A percentile compares a stretch with the other conserved stretches of the same genome.
These are phyloP conservation scores for Cladophialophora psammophila DNA, from an alignment of 2,329 filamentous ascomycete genomes.

Conservation along the genomic window DNA sequence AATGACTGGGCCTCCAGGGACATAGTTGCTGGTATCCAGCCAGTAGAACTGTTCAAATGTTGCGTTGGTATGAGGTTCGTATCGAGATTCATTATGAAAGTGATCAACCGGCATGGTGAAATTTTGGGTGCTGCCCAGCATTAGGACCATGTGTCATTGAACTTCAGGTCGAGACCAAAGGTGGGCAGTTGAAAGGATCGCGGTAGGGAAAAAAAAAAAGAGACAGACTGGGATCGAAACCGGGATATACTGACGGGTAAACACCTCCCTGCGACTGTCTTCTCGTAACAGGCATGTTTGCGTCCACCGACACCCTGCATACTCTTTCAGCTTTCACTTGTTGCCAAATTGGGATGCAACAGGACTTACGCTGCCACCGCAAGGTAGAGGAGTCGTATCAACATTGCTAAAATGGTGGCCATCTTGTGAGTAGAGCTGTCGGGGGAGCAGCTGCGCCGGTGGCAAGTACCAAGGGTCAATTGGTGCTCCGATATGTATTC, in stretches of 20 bases:
- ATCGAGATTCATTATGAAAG: constrained; percentile 33
- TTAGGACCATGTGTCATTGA: background rate
- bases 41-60: constrained; percentile 72
- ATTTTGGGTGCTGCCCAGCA: constrained; percentile 47
- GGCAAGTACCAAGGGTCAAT: background rate
- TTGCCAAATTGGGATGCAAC: background rate
- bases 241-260: constrained; percentile 11
- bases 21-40: constrained; percentile 79
- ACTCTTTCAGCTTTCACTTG: background rate
- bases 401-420: background rate
- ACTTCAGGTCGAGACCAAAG: background rate
- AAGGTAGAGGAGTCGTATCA: background rate
- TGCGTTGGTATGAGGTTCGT: constrained; percentile 41
- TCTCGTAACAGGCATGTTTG: background rate
- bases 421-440: background rate
- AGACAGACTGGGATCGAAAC: background rate
- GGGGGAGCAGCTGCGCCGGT: background rate
- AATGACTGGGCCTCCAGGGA: constrained; percentile 79
- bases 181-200: background rate
- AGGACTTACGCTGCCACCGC: background rate
- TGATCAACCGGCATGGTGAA: constrained; percentile 31
- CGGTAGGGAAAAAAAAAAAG: background rate
- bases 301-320: background rate
- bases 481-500: background rate
- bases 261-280: constrained; percentile 8